phyloP scores from a whole-genome alignment of 257 asterid species.

The Verbena officinalis region DNA sequence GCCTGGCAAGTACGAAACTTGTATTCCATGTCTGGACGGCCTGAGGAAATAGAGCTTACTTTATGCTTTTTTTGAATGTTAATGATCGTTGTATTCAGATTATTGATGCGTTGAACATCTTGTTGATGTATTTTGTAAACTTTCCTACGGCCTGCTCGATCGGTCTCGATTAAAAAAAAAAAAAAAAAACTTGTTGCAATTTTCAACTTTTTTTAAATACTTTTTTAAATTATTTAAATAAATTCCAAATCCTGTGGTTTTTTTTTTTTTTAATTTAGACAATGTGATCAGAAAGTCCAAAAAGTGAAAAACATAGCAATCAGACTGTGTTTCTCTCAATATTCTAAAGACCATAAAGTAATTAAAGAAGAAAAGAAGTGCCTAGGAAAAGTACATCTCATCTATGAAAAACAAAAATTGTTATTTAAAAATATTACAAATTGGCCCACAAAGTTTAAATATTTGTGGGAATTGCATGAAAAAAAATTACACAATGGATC shows the following conservation, averaged over 20 bases:
- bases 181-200: no score
- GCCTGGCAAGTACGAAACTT: no score
- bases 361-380: background rate
- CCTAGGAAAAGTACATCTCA: background rate
- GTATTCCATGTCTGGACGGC: no score
- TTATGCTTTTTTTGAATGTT: no score
- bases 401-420: background rate
- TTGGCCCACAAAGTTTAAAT: conserved; percentile 14
- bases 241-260: conserved; percentile 2
- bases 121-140: no score
- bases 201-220: no score
- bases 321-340: background rate
- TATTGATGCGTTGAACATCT: no score
- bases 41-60: no score
- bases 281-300: background rate
- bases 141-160: no score
- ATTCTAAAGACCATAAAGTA: background rate
- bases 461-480: conserved; percentile 27
- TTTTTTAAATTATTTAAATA: background rate
- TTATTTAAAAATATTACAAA: conserved; percentile 19
- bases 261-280: no score
- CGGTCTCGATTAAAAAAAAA: no score
- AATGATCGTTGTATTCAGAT: no score
- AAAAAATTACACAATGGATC: conserved; percentile 41
- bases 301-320: background rate